Evolutionary conservation across 345 rosid species (phyloP), one percentile per base, ranked within the genome.

Genomic region (Acer saccharum): DNA sequence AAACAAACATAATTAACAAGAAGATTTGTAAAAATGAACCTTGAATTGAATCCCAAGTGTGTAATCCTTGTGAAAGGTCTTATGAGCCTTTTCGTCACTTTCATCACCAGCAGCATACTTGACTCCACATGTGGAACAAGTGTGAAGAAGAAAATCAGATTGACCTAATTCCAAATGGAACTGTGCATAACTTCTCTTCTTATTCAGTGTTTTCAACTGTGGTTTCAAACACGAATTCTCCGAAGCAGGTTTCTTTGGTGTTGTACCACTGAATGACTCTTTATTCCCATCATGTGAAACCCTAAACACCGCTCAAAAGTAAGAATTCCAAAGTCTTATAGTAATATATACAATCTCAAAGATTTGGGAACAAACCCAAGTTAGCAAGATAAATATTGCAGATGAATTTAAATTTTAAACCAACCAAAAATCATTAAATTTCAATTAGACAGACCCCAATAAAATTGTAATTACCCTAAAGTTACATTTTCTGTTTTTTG

Each of bases 111-210:
- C 91, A 75, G 97, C 84, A 68, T 87, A 96, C 78, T 84, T 85
- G 69, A 77, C 43, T 43, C 94, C 94, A 64, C 98, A 92, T 0
- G 74, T 71, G 8, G 80, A 63, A 75, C 99, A 96, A 2, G 82
- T 74, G 3, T 82, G 91, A 67, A 96, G 87, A 78, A 89, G 89
- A 81, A 96, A 94, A 89, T 96, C 97, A 61, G 97, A 87, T 77
- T 96, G 98, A 25, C 97, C 98, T 25, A 94, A 77, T 41, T 96
- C 97, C 76, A 94, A 80, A 87, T 94, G 89, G 25, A 92, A 75
- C 84, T 92, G 98, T 3, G 93, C 91, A 78, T 92, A 92, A 76
- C 83, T 91, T 66, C 99, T 91, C 80, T 89, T 96, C 87, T 84
- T 91, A 73, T 88, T 87, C n/a, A 89, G 83, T 29, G 43, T 70